Evolutionary conservation across 345 rosid species (phyloP).

Genomic region (Syzygium grande): DNA sequence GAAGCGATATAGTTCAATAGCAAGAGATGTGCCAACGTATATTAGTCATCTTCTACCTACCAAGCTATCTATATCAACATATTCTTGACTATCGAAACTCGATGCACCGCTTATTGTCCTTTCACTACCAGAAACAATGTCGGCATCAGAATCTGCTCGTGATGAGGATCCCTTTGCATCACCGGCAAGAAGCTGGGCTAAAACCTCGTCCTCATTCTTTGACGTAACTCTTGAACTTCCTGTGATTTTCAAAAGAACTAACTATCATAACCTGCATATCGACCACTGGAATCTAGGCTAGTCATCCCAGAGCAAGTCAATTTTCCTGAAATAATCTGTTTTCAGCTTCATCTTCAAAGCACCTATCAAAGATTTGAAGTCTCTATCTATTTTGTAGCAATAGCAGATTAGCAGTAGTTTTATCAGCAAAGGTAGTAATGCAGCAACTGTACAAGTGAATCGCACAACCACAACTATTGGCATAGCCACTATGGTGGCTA

Average conservation of each 20-base stretch:
- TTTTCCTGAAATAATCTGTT: background rate
- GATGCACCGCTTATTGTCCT: conserved; percentile 38
- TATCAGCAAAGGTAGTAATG: background rate
- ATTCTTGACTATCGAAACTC: conserved; percentile 21
- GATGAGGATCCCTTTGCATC: conserved; percentile 51
- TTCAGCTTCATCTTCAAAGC: background rate
- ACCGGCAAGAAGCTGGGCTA: conserved; percentile 59
- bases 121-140: conserved; percentile 14
- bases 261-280: background rate
- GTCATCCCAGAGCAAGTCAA: background rate
- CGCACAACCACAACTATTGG: background rate
- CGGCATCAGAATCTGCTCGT: conserved; percentile 16
- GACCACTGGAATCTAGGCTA: background rate
- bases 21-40: background rate
- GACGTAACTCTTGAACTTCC: conserved; percentile 37
- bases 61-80: conserved; percentile 8
- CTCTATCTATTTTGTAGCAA: background rate
- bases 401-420: background rate
- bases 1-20: background rate
- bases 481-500: background rate
- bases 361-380: background rate
- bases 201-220: conserved; percentile 58
- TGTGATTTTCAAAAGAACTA: conserved; percentile 9
- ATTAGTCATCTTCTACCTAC: conserved; percentile 9
- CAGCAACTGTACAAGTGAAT: background rate